Base-by-base conservation (phyloP, 176 grass and related monocot species). In the Zoysia pacifica region DNA sequence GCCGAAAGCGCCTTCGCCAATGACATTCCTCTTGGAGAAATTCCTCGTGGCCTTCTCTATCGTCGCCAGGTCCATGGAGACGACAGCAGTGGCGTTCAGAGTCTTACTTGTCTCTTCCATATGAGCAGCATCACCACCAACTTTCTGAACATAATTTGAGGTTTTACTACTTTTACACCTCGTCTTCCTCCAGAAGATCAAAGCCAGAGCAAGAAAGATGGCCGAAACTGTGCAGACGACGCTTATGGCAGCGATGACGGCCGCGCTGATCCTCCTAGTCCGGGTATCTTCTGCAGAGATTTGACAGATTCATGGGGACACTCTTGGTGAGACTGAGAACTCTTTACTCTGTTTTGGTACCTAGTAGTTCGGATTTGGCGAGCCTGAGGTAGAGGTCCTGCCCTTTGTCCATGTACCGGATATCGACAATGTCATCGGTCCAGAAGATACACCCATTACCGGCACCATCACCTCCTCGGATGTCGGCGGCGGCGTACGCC, bases 401-500 rank as follows among this genome's bases (percentile, higher is more conserved):
- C 7, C 76, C 76, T 15, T 5, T 2, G 6, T 90, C 78, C 0
- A 88, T 65, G 4, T 71, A n/a, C 1, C 51, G 71, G 2, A 93
- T 4, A 48, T 81, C 68, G 10, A 67, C 35, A 19, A 85, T 2
- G 49, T 0, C 16, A 9, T 11, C 48, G 0, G 40, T 48, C 83
- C 83, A 85, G 0, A 85, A 79, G 65, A 68, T 9, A 78, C 51
- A 94, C 2, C 82, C 42, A 0, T 12, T 65, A 15, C 80, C 38
- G 14, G 3, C 87, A 20, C 28, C 79, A 28, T 28, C 28, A 0
- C 72, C 65, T 61, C 79, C 73, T 3, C 48, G 1, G 55, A 86
- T 74, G 15, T 74, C 12, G 0, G 12, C 52, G 0, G 69, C 5
- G 0, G 91, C 86, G 55, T 89, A 94, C 28, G 88, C 91, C 40